These are phyloP conservation scores for Mycosphaerella sp. DNA, from an alignment of 2,329 filamentous ascomycete species.

Conservation along the genomic window DNA sequence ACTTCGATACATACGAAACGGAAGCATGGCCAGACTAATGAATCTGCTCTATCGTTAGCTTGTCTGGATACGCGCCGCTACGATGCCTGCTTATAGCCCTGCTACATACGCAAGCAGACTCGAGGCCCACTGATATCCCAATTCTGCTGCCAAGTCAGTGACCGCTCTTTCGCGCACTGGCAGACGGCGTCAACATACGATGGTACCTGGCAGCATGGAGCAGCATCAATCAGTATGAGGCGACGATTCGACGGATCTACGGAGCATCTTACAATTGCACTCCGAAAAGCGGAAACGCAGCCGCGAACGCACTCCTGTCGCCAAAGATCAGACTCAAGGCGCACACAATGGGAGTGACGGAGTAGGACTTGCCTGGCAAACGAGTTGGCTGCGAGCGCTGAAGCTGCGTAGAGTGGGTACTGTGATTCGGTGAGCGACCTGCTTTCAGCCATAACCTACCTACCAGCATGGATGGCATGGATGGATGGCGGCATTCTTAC, in stretches of 20 bases:
- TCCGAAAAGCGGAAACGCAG: constrained; percentile 40
- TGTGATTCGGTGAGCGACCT: constrained; percentile 13
- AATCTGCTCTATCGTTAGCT: constrained; percentile 27
- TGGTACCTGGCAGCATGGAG: constrained; percentile 25
- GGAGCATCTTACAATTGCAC: constrained; percentile 45
- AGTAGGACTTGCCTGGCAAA: constrained; percentile 41
- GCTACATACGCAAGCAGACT: constrained; percentile 30
- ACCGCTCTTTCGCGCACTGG: constrained; percentile 37
- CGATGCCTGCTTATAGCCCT: not conserved
- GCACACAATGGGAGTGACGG: constrained; percentile 39
- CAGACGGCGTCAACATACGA: constrained; percentile 36
- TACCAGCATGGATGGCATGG: not conserved
- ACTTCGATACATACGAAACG: constrained; percentile 33
- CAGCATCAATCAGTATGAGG: not conserved
- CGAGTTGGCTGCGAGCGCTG: constrained; percentile 46
- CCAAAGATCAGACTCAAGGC: constrained; percentile 24
- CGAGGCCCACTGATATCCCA: constrained; percentile 49
- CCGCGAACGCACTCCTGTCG: not conserved
- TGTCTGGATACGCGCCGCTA: not conserved
- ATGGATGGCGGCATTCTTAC: not conserved
- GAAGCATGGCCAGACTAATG: constrained; percentile 46
- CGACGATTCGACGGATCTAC: not conserved
- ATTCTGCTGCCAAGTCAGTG: constrained; percentile 35
- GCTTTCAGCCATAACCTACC: not conserved
- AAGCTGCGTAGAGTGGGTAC: constrained; percentile 47